phyloP scores from a whole-genome alignment of 495 filamentous ascomycete genomes.

The Xylaria grammica region DNA sequence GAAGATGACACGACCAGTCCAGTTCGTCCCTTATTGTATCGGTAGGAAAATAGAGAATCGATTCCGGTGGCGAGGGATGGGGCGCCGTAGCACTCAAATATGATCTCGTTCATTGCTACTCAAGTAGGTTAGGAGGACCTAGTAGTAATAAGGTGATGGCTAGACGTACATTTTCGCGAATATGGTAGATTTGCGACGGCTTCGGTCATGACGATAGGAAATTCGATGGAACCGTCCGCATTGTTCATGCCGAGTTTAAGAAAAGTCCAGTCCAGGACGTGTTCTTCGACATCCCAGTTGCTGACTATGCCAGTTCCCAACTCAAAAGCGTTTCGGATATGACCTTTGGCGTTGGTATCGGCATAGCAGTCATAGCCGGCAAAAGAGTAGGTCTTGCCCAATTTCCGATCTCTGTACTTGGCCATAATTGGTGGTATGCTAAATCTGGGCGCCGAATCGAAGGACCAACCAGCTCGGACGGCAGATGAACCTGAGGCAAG shows the following conservation, averaged over 20 bases:
- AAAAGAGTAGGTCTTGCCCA: slow-evolving; percentile 86
- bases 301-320: slow-evolving; percentile 86
- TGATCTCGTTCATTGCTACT: slow-evolving; percentile 91
- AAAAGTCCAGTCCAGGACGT: slow-evolving; percentile 89
- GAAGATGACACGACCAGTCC: slow-evolving; percentile 91
- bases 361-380: slow-evolving; percentile 89
- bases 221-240: slow-evolving; percentile 70
- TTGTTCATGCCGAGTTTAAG: slow-evolving; percentile 88
- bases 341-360: slow-evolving; percentile 89
- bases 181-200: slow-evolving; percentile 89
- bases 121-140: slow-evolving; percentile 18
- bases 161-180: slow-evolving; percentile 74
- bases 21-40: slow-evolving; percentile 85
- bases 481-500: slow-evolving; percentile 72
- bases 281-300: slow-evolving; percentile 98
- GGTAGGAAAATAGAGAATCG: slow-evolving; percentile 94
- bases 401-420: slow-evolving; percentile 90
- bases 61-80: slow-evolving; percentile 91
- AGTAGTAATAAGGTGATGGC: not conserved
- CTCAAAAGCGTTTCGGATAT: slow-evolving; percentile 90
- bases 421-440: slow-evolving; percentile 87
- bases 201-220: slow-evolving; percentile 95
- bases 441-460: slow-evolving; percentile 78
- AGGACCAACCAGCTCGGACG: slow-evolving; percentile 93
- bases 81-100: slow-evolving; percentile 92